phyloP scores from a whole-genome alignment of 1,284 basidiomycete species.

The Kalmanozyma brasiliensis region DNA sequence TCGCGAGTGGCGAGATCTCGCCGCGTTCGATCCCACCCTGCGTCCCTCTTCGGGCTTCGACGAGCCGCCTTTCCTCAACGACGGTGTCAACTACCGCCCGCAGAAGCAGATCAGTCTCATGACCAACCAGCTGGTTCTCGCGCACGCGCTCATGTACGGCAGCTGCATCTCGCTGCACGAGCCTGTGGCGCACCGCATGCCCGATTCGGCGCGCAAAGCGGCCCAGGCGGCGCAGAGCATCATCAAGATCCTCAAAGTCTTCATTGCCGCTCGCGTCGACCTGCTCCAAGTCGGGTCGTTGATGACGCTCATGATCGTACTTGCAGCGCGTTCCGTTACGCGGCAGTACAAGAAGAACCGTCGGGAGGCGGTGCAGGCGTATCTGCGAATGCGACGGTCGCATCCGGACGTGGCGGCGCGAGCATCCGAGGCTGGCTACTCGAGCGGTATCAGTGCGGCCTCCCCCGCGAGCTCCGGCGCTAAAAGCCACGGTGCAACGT shows the following conservation, averaged over 20 bases:
- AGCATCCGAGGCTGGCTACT: slow-evolving; percentile 22
- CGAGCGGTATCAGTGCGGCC: slow-evolving; percentile 4
- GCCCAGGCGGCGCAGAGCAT: slow-evolving; percentile 40
- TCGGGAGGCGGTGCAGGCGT: slow-evolving; percentile 32
- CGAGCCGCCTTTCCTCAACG: slow-evolving; percentile 39
- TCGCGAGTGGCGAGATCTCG: slow-evolving; percentile 35
- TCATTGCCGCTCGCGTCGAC: slow-evolving; percentile 41
- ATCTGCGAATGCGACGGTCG: slow-evolving; percentile 17
- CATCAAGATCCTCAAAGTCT: slow-evolving; percentile 49
- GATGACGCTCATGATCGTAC: slow-evolving; percentile 47
- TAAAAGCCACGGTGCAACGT: slow-evolving; percentile 20
- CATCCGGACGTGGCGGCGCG: slow-evolving; percentile 25
- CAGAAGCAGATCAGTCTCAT: slow-evolving; percentile 43
- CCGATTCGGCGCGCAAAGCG: slow-evolving; percentile 41
- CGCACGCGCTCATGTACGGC: slow-evolving; percentile 43
- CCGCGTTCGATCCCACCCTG: slow-evolving; percentile 27
- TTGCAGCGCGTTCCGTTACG: slow-evolving; percentile 32
- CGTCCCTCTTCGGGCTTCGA: slow-evolving; percentile 11
- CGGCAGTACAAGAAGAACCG: slow-evolving; percentile 44
- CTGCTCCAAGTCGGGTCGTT: slow-evolving; percentile 35
- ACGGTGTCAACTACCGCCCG: slow-evolving; percentile 44
- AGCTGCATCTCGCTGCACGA: slow-evolving; percentile 50
- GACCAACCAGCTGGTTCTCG: slow-evolving; percentile 47
- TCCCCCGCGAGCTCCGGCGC: slow-evolving; percentile 9
- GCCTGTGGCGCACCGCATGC: slow-evolving; percentile 40